Conservation (phyloP, 2,329 filamentous ascomycete genomes). For the Botrytis fragariae region DNA sequence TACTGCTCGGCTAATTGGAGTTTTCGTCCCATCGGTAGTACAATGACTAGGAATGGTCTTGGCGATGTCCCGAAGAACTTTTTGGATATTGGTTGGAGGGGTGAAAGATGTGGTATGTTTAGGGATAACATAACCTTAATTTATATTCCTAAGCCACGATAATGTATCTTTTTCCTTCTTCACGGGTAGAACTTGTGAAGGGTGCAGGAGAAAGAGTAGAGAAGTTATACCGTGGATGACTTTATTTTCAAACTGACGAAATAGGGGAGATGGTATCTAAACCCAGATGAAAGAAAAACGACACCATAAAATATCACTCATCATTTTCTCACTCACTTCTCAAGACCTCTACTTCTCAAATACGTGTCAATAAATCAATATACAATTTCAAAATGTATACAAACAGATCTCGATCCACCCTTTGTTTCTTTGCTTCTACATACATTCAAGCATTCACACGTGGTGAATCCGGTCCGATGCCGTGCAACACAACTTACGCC, state of each 20-base stretch:
- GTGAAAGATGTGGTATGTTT: neutral
- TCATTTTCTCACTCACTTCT: neutral
- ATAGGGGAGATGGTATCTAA: neutral
- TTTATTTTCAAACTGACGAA: neutral
- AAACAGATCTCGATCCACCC: neutral
- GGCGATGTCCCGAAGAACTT: neutral
- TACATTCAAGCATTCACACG: neutral
- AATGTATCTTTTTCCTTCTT: accelerated
- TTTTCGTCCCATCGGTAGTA: neutral
- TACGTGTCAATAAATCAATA: neutral
- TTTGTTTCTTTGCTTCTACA: neutral
- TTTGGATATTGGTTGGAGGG: neutral
- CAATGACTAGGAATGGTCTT: neutral
- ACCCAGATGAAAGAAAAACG: neutral
- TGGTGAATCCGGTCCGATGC: neutral
- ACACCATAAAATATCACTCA: neutral
- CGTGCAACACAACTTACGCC: neutral
- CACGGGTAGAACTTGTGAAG: neutral
- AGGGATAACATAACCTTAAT: neutral
- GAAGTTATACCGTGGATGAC: neutral
- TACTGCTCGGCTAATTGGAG: neutral
- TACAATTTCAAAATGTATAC: neutral
- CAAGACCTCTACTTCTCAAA: neutral
- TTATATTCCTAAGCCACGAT: neutral
- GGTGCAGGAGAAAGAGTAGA: neutral